These are phyloP conservation scores for Pochonia chlamydosporia DNA, from an alignment of 2,329 filamentous ascomycete genomes.

Conservation along the genomic window DNA sequence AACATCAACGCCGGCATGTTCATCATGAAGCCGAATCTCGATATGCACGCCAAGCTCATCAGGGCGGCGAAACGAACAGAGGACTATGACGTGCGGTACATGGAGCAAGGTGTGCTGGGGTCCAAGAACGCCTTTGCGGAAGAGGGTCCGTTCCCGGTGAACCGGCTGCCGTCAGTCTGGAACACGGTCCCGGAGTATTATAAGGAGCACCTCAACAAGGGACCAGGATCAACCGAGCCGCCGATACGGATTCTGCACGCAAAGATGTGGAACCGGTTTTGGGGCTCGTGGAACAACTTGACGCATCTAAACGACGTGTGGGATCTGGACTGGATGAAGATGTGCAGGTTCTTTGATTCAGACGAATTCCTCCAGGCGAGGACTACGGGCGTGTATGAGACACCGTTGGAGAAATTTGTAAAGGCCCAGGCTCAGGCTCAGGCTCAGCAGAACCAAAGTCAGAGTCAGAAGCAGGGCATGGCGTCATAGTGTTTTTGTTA, in stretches of 20 bases:
- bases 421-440: background rate
- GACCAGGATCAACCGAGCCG: background rate
- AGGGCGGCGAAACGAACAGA: slow-evolving; percentile 1
- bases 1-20: slow-evolving; percentile 6
- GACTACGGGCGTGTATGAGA: background rate
- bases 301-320: slow-evolving; percentile 6
- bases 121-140: slow-evolving; percentile 4
- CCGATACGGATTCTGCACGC: slow-evolving; percentile 3
- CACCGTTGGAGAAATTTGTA: background rate
- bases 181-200: slow-evolving; percentile 4
- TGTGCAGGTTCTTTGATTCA: slow-evolving; percentile 4
- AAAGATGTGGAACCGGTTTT: slow-evolving; percentile 6
- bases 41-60: slow-evolving; percentile 4
- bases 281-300: slow-evolving; percentile 6
- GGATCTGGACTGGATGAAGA: slow-evolving; percentile 6
- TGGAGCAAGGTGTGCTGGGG: slow-evolving; percentile 4
- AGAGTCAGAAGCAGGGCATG: too few species aligned
- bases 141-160: slow-evolving; percentile 3
- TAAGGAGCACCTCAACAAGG: background rate
- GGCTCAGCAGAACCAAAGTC: too few species aligned
- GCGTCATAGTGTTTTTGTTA: too few species aligned
- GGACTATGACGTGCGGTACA: slow-evolving; percentile 1
- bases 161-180: slow-evolving; percentile 1
- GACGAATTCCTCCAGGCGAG: slow-evolving; percentile 1
- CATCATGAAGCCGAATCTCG: slow-evolving; percentile 3